Evolutionary conservation across 352 stramenopile species (phyloP), one percentile per base, ranked within the genome.

Genomic region (Thraustotheca clavata): DNA sequence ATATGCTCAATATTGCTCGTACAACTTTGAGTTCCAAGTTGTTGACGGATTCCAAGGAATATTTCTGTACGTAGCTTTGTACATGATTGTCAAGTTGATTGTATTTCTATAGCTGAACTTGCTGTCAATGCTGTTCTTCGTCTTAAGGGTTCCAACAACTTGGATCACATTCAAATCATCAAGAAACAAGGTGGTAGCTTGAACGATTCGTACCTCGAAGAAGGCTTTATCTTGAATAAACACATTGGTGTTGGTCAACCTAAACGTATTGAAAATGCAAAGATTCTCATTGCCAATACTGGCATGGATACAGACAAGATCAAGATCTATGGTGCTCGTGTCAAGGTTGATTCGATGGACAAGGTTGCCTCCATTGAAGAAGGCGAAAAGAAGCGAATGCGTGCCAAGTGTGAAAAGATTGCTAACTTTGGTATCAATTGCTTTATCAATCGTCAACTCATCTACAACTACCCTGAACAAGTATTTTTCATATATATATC

Each of bases 301-400:
- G 87, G 89, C 35, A 99, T 99, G 97, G 97, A 99, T 77, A 99
- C 96, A 27, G 97, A 99, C 77, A 99, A 99, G 77, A 99, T 99
- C 77, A 99, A 99, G 79, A 99, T 99, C 69, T 99, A 99, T 73
- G 97, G 97, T 26, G 96, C 91, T 27, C 89, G 83, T 49, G 89
- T 99, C 31, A 96, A 97, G 72, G 97, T 99, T 6, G 96, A 99
- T 78, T 97, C 86, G 36, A 96, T 99, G 85, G 92, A 96, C 59
- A 99, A 99, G 75, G 96, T 99, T 22, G 96, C 96, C 27, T 95
- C 97, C 57, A 99, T 99, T 74, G 97, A 99, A 78, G 89, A 98
- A 50, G 96, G 95, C 11, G 97, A 99, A 73, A 99, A 98, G 80
- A 76, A 89, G 35, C 98, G 98, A 77, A 99, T 99, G 97, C 91